Percentiles rank a stretch among this genome's conserved stretches.
Conservation (phyloP, 2,329 filamentous ascomycete genomes). For the Teratosphaeria viscida region DNA sequence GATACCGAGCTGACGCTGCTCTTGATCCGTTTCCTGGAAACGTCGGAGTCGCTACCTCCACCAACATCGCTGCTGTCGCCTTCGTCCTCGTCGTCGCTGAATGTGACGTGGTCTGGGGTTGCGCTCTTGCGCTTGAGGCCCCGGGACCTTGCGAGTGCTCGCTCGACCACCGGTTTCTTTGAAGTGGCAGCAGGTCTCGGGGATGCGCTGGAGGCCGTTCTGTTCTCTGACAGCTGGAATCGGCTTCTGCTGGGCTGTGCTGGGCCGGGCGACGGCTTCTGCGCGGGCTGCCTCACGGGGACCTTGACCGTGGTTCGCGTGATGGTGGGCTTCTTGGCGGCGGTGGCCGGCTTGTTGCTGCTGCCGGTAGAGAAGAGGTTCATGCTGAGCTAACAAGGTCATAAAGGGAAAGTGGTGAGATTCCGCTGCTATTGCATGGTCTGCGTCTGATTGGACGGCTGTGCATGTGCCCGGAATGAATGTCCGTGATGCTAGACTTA, state of each 20-base stretch:
- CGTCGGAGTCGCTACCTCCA: slow-evolving; percentile 24
- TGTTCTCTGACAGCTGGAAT: slow-evolving; percentile 13
- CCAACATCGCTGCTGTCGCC: slow-evolving; percentile 20
- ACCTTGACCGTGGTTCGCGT: slow-evolving; percentile 15
- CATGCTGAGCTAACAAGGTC: slow-evolving; percentile 11
- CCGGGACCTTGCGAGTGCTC: slow-evolving; percentile 5
- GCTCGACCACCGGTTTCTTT: neutral
- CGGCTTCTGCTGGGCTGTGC: slow-evolving; percentile 10
- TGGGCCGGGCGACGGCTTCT: slow-evolving; percentile 4
- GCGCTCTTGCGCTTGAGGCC: slow-evolving; percentile 27
- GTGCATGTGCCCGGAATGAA: neutral
- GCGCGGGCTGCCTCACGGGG: slow-evolving; percentile 11
- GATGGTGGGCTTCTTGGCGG: slow-evolving; percentile 14
- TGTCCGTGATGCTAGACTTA: neutral
- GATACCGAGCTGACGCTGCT: slow-evolving; percentile 23
- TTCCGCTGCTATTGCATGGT: neutral
- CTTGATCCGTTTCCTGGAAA: slow-evolving; percentile 26
- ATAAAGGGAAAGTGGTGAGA: neutral
- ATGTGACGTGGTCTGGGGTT: slow-evolving; percentile 22
- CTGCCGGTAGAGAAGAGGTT: slow-evolving; percentile 10
- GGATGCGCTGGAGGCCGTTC: neutral
- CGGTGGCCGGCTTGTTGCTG: slow-evolving; percentile 7
- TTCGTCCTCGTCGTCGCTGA: slow-evolving; percentile 24
- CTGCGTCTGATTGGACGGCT: neutral
- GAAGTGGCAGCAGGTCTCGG: neutral